These are phyloP conservation scores for Priceomyces melissophilus DNA, from an alignment of 805 yeast genomes.

Conservation along the genomic window DNA sequence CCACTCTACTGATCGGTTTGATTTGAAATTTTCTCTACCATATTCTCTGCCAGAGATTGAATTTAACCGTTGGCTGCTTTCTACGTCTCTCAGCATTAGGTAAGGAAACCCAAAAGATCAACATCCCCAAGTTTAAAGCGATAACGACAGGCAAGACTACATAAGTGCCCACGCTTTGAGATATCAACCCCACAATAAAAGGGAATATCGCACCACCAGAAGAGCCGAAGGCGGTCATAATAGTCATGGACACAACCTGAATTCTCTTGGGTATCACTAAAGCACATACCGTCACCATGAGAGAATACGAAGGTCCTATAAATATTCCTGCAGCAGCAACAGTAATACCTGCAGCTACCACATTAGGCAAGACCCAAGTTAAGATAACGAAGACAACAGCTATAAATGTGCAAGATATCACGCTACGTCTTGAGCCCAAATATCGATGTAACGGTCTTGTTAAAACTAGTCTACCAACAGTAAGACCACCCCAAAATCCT, in stretches of 20 bases:
- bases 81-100: slow-evolving; percentile 30
- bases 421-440: slow-evolving; percentile 46
- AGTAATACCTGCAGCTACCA: slow-evolving; percentile 44
- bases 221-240: slow-evolving; percentile 54
- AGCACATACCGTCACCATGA: slow-evolving; percentile 44
- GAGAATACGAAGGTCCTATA: slow-evolving; percentile 66
- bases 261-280: slow-evolving; percentile 49
- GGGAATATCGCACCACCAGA: slow-evolving; percentile 59
- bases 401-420: slow-evolving; percentile 27
- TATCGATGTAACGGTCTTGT: slow-evolving; percentile 36
- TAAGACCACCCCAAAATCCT: slow-evolving; percentile 70
- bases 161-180: slow-evolving; percentile 44
- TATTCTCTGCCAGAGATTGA: slow-evolving; percentile 1
- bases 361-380: slow-evolving; percentile 47
- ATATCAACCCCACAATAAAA: slow-evolving; percentile 48
- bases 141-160: slow-evolving; percentile 49
- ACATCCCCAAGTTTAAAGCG: slow-evolving; percentile 30
- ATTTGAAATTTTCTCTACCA: slow-evolving; percentile 2
- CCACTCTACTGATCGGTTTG: no score
- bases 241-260: slow-evolving; percentile 47
- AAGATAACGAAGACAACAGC: slow-evolving; percentile 39
- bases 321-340: slow-evolving; percentile 53
- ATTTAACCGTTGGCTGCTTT: background rate
- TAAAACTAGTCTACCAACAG: slow-evolving; percentile 57
- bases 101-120: slow-evolving; percentile 36